These are phyloP conservation scores for Microbotryum scabiosae DNA, from an alignment of 1,284 basidiomycete genomes.

Conservation along the genomic window DNA sequence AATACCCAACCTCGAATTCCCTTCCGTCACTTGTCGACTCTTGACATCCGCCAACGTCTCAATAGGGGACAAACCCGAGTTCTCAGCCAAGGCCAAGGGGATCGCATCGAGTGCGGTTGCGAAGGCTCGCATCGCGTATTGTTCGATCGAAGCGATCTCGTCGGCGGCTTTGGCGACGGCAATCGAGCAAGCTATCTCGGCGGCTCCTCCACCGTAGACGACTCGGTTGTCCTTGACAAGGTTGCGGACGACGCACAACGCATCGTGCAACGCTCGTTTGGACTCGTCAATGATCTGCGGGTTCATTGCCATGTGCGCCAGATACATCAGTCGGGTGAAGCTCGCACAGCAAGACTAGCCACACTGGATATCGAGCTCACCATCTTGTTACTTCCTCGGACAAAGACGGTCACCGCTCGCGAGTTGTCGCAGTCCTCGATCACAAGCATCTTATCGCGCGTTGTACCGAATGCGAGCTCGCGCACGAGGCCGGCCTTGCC, in stretches of 20 bases:
- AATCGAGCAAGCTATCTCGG: constrained; percentile 89
- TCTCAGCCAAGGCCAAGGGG: constrained; percentile 92
- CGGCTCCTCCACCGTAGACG: constrained; percentile 95
- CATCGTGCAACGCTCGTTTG: constrained; percentile 93
- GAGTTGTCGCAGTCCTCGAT: constrained; percentile 98
- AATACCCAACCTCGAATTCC: constrained; percentile 76
- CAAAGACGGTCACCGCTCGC: constrained; percentile 92
- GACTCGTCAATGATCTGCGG: constrained; percentile 92
- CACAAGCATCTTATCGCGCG: constrained; percentile 96
- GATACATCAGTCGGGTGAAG: background rate
- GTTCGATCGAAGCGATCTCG: constrained; percentile 93
- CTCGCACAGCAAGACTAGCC: background rate
- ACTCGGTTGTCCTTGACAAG: constrained; percentile 91
- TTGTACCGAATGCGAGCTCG: constrained; percentile 92
- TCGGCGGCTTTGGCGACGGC: constrained; percentile 92
- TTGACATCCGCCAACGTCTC: constrained; percentile 92
- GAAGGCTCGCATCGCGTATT: constrained; percentile 99
- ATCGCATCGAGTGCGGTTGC: constrained; percentile 85
- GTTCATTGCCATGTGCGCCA: background rate
- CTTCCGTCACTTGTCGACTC: constrained; percentile 83
- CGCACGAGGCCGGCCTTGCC: constrained; percentile 87
- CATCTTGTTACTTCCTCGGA: constrained; percentile 98
- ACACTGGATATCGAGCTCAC: constrained; percentile 43
- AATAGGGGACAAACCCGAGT: constrained; percentile 92
- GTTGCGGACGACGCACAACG: constrained; percentile 94